Conservation (phyloP, 768 basidiomycete genomes). For the Lactifluus subvellereus region DNA sequence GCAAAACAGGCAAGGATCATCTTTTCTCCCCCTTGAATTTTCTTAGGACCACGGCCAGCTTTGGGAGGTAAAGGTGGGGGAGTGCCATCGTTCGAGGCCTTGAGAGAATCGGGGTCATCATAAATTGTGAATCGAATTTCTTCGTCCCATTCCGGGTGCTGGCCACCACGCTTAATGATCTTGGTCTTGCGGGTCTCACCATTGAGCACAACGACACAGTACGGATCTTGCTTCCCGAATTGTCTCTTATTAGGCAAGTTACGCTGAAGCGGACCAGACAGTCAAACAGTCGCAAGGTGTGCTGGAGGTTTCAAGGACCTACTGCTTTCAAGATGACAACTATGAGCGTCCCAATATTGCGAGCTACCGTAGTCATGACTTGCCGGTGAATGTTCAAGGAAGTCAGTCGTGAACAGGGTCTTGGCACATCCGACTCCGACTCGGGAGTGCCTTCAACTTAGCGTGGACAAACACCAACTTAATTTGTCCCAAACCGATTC, state of each 20-base stretch:
- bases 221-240: constrained; percentile 97
- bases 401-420: not conserved
- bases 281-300: not conserved
- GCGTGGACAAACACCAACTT: not conserved
- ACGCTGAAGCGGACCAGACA: constrained; percentile 42
- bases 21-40: constrained; percentile 62
- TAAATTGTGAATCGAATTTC: constrained; percentile 88
- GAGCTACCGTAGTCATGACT: constrained; percentile 37
- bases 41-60: constrained; percentile 36
- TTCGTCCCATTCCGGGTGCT: constrained; percentile 99
- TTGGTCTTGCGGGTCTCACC: constrained; percentile 84
- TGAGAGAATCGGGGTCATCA: constrained; percentile 54
- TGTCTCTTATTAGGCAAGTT: constrained; percentile 87
- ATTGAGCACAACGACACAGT: constrained; percentile 74
- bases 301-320: constrained; percentile 31
- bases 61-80: constrained; percentile 73
- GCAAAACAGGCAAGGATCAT: constrained; percentile 89
- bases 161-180: constrained; percentile 94
- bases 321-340: constrained; percentile 93
- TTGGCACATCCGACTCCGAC: not conserved
- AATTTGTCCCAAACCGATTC: not conserved
- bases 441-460: too few relatives aligned
- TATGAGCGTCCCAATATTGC: constrained; percentile 88
- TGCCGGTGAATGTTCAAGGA: not conserved
- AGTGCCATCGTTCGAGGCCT: constrained; percentile 27